Percentiles rank a stretch among this genome's conserved stretches.
Conservation (phyloP, 352 stramenopile species). For the Phytopythium delawarense region DNA sequence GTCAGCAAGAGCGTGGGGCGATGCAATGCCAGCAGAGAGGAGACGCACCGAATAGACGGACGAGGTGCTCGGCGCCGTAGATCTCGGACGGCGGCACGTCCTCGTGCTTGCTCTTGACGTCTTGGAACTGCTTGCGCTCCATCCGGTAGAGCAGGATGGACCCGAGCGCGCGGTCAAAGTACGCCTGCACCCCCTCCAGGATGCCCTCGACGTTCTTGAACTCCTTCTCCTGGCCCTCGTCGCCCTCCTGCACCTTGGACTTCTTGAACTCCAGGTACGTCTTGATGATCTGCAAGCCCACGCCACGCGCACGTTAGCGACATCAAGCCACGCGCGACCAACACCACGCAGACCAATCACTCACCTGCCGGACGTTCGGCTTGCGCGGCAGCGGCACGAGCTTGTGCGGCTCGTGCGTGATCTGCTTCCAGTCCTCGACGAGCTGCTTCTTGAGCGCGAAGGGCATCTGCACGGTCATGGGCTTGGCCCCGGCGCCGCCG, state of each 20-base stretch:
- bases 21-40: background rate
- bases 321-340: slow-evolving; percentile 3
- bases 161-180: slow-evolving; percentile 88
- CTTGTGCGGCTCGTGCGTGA: slow-evolving; percentile 71
- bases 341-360: background rate
- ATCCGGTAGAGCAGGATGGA: slow-evolving; percentile 90
- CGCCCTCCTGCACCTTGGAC: slow-evolving; percentile 48
- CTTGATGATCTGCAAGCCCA: slow-evolving; percentile 55
- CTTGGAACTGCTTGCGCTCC: slow-evolving; percentile 87
- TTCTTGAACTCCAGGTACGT: slow-evolving; percentile 79
- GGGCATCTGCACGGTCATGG: slow-evolving; percentile 78
- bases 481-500: slow-evolving; percentile 22
- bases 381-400: slow-evolving; percentile 82
- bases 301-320: background rate
- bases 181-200: slow-evolving; percentile 82
- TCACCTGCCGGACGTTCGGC: slow-evolving; percentile 54
- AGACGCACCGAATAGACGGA: slow-evolving; percentile 85
- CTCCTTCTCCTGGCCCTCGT: slow-evolving; percentile 64
- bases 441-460: slow-evolving; percentile 92
- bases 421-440: slow-evolving; percentile 88
- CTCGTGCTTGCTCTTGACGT: slow-evolving; percentile 57
- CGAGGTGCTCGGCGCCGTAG: slow-evolving; percentile 90
- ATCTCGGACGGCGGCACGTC: slow-evolving; percentile 80
- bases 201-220: slow-evolving; percentile 82
- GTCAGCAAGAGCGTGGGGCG: too few relatives aligned